phyloP scores from a whole-genome alignment of 2,329 filamentous ascomycete genomes.

The Sporothrix pallida region DNA sequence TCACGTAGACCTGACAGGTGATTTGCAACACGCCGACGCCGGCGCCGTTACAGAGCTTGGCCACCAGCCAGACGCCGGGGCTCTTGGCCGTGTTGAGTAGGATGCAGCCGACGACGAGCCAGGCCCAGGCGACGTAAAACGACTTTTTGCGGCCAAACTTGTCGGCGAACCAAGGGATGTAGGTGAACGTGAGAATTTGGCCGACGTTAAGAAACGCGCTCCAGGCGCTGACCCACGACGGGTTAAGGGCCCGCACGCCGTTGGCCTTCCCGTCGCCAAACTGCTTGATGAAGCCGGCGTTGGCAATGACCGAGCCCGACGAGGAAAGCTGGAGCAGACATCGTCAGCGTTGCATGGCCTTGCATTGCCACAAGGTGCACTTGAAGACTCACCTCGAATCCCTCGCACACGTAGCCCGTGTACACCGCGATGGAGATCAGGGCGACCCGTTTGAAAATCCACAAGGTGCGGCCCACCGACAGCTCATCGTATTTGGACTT shows the following conservation, averaged over 20 bases:
- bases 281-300: constrained; percentile 34
- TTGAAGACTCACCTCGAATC: constrained; percentile 27
- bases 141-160: constrained; percentile 32
- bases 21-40: constrained; percentile 34
- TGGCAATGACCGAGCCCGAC: constrained; percentile 30
- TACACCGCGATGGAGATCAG: constrained; percentile 32
- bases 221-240: constrained; percentile 31
- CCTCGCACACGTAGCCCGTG: constrained; percentile 34
- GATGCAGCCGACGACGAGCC: constrained; percentile 33
- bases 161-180: constrained; percentile 34
- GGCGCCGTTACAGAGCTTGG: constrained; percentile 33
- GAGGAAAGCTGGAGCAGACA: constrained; percentile 8
- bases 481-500: constrained; percentile 33
- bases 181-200: constrained; percentile 34
- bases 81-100: constrained; percentile 33
- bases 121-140: constrained; percentile 33
- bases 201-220: constrained; percentile 34
- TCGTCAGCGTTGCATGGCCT: neutral
- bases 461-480: constrained; percentile 28
- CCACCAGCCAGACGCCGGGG: constrained; percentile 30
- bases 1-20: constrained; percentile 34
- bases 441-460: constrained; percentile 30
- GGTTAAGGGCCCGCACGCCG: constrained; percentile 25
- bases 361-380: neutral
- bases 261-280: constrained; percentile 23